Conservation (phyloP, 768 basidiomycete genomes). For the Terana coerulea region DNA sequence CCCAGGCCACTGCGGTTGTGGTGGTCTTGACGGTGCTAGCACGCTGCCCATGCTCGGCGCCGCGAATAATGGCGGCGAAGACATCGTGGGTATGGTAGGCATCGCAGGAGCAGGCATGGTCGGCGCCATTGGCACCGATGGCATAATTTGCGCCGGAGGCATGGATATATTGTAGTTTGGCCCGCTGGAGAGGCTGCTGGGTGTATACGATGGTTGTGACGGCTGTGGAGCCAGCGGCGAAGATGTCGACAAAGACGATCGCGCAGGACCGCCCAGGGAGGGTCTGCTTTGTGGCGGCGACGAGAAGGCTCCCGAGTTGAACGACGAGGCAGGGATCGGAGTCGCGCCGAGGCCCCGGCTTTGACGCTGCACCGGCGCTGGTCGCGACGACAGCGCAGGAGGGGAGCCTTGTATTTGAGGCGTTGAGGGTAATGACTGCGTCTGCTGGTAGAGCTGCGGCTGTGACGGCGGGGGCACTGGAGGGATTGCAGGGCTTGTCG, state of each 20-base stretch:
- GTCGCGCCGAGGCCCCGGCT: constrained; percentile 34
- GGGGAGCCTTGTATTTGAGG: constrained; percentile 33
- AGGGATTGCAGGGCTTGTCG: constrained; percentile 23
- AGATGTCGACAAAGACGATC: constrained; percentile 13
- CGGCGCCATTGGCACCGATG: constrained; percentile 18
- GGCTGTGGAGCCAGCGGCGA: constrained; percentile 10
- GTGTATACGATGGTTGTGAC: constrained; percentile 17
- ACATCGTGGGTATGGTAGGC: constrained; percentile 23
- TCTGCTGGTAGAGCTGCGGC: constrained; percentile 17
- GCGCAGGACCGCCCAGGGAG: constrained; percentile 8
- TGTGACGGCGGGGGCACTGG: constrained; percentile 18
- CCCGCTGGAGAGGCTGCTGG: constrained; percentile 28
- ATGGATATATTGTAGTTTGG: constrained; percentile 62
- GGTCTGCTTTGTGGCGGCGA: constrained; percentile 9
- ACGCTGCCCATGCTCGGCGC: constrained; percentile 40
- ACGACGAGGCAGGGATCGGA: constrained; percentile 32
- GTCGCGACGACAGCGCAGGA: constrained; percentile 25
- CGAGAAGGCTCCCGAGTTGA: constrained; percentile 28
- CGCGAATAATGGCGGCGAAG: constrained; percentile 13
- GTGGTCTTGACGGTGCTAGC: constrained; percentile 60
- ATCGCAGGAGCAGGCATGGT: constrained; percentile 22
- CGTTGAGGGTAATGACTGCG: constrained; percentile 38
- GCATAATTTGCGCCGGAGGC: constrained; percentile 21
- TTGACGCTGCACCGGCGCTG: constrained; percentile 11
- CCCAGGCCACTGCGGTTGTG: constrained; percentile 44